Conservation (phyloP, 2,329 filamentous ascomycete genomes). For the Colletotrichum magnum region DNA sequence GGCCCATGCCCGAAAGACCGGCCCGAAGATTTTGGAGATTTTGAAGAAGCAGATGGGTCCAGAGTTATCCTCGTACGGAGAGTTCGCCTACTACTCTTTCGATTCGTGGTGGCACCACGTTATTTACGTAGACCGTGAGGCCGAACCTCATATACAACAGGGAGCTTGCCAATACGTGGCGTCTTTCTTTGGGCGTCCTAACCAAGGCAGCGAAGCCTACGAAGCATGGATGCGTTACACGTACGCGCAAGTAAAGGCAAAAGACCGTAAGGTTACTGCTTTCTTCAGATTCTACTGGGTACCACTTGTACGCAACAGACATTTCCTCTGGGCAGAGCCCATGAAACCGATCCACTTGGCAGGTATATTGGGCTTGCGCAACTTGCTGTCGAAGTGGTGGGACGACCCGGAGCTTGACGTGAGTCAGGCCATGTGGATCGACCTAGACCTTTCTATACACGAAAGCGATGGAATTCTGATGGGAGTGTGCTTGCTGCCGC, state of each 20-base stretch:
- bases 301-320: too few relatives aligned
- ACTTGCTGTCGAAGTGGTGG: background rate
- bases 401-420: background rate
- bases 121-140: background rate
- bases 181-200: background rate
- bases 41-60: background rate
- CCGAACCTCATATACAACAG: accelerated
- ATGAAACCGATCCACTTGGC: background rate
- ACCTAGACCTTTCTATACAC: too few relatives aligned
- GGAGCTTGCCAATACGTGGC: background rate
- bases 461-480: too few relatives aligned
- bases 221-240: background rate
- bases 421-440: background rate
- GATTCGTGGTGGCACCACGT: background rate
- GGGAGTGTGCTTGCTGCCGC: background rate
- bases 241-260: too few relatives aligned
- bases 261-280: too few relatives aligned
- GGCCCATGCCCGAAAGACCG: too few relatives aligned
- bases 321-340: background rate
- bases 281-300: too few relatives aligned
- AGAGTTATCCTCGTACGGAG: background rate
- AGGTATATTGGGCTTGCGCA: background rate
- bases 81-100: too few relatives aligned
- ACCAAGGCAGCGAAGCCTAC: background rate
- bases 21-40: too few relatives aligned